A percentile compares a stretch with the other conserved stretches of the same genome.
phyloP scores from a whole-genome alignment of 805 yeast species.

The Lachancea kluyveri region DNA sequence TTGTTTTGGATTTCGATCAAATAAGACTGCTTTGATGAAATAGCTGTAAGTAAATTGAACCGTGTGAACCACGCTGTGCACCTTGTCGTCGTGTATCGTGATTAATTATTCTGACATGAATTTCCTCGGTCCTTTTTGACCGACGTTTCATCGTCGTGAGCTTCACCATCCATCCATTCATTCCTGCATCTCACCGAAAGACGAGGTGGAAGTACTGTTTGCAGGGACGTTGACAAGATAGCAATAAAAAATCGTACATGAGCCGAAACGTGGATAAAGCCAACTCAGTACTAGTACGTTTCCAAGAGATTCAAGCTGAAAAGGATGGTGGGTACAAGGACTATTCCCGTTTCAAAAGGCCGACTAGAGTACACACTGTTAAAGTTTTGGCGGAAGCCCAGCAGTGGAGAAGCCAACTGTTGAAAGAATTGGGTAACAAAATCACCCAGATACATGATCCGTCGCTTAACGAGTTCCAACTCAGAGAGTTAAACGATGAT shows the following conservation, averaged over 20 bases:
- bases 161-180: too few relatives aligned
- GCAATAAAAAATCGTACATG: conserved; percentile 40
- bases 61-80: too few relatives aligned
- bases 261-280: conserved; percentile 74
- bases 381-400: conserved; percentile 57
- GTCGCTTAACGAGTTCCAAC: conserved; percentile 48
- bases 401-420: conserved; percentile 56
- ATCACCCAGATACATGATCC: conserved; percentile 61
- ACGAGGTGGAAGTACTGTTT: not conserved
- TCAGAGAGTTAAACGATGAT: conserved; percentile 70
- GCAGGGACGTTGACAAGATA: not conserved
- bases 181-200: too few relatives aligned
- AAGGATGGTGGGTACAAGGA: conserved; percentile 52
- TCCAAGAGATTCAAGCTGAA: conserved; percentile 54
- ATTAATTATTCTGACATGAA: too few relatives aligned
- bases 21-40: too few relatives aligned
- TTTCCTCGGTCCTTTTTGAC: too few relatives aligned
- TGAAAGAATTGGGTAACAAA: conserved; percentile 57
- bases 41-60: too few relatives aligned
- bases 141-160: too few relatives aligned
- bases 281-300: conserved; percentile 60
- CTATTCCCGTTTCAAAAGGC: conserved; percentile 51
- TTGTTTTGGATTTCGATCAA: too few relatives aligned
- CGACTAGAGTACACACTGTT: conserved; percentile 50
- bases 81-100: too few relatives aligned